These are phyloP conservation scores for Peniophora sp. DNA, from an alignment of 1,284 basidiomycete genomes.

Conservation along the genomic window DNA sequence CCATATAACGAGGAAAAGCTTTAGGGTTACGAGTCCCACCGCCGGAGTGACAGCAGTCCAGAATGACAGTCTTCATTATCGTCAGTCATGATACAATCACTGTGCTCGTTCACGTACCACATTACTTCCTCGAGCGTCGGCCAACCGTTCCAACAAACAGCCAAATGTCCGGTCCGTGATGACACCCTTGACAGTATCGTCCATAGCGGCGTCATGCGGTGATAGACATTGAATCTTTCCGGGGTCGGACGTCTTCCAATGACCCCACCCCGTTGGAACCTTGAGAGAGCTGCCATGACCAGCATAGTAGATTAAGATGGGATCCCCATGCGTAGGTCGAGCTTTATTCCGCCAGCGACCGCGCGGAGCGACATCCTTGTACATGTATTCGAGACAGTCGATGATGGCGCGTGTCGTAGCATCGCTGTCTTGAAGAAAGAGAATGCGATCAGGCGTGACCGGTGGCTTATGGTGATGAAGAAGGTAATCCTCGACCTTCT, in stretches of 20 bases:
- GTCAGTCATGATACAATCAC: not conserved
- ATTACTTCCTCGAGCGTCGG: not conserved
- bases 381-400: not conserved
- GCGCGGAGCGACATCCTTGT: no score
- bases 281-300: not conserved
- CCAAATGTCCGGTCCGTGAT: not conserved
- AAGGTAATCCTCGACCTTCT: not conserved
- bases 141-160: not conserved
- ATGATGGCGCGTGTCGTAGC: not conserved
- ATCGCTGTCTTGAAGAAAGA: not conserved
- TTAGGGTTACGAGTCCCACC: not conserved
- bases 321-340: not conserved
- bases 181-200: not conserved
- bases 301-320: constrained; percentile 1
- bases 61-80: not conserved
- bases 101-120: not conserved
- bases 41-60: constrained; percentile 1
- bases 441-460: not conserved
- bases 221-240: not conserved
- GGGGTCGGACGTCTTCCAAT: no score
- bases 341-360: no score
- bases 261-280: not conserved
- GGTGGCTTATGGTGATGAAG: not conserved
- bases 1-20: not conserved
- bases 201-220: not conserved